Conservation (phyloP, 140 eudicot genomes). For the Bidens hawaiensis region DNA sequence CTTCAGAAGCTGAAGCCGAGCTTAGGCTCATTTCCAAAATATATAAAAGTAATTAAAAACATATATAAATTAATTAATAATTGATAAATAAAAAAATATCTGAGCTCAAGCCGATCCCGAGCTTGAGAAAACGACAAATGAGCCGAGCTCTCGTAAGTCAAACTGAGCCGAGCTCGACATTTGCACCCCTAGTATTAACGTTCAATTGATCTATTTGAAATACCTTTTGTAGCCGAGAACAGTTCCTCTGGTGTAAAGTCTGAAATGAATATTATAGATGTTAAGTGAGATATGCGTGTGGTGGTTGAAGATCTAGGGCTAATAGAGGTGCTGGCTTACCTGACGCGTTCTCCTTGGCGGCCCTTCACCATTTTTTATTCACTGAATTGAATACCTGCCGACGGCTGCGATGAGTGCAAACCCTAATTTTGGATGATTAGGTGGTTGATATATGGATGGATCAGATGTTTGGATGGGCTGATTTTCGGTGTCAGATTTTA, state of each 20-base stretch:
- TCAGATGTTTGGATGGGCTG: slow-evolving; percentile 14
- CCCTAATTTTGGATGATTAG: slow-evolving; percentile 30
- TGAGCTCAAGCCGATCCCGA: too few relatives aligned
- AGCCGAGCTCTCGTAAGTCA: too few relatives aligned
- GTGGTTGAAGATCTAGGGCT: not conserved
- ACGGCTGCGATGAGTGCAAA: slow-evolving; percentile 19
- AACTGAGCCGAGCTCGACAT: too few relatives aligned
- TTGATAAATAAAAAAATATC: too few relatives aligned
- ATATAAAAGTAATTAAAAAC: too few relatives aligned
- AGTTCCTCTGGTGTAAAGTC: slow-evolving; percentile 83
- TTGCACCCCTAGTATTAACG: too few relatives aligned
- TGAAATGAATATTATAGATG: slow-evolving; percentile 17
- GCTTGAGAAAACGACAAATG: too few relatives aligned
- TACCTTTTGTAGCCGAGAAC: slow-evolving; percentile 74
- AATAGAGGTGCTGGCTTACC: slow-evolving; percentile 23
- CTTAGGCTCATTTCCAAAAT: too few relatives aligned
- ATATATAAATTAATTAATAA: too few relatives aligned
- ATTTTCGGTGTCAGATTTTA: not conserved
- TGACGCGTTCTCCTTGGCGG: slow-evolving; percentile 86
- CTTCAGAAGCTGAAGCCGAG: too few relatives aligned
- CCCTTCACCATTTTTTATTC: slow-evolving; percentile 67
- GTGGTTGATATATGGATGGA: not conserved
- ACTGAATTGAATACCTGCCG: not conserved
- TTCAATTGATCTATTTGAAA: too few relatives aligned
- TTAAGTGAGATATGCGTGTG: not conserved